Conservation (phyloP, 2,329 filamentous ascomycete species). For the Trichophyton schoenleinii region DNA sequence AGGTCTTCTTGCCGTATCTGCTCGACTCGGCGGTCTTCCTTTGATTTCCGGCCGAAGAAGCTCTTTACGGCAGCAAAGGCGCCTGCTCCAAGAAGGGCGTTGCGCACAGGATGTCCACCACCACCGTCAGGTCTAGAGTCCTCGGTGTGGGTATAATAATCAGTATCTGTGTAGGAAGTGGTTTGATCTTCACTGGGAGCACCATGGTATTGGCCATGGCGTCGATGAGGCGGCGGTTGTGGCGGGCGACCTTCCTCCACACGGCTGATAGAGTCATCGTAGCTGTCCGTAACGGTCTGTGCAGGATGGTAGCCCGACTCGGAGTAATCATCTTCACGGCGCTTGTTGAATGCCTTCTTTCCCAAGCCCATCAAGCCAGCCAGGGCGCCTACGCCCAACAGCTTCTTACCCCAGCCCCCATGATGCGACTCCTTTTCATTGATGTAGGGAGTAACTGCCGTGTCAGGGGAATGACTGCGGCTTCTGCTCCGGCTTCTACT, state of each 20-base stretch:
- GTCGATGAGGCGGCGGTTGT: slow-evolving; percentile 16
- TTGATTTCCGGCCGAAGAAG: slow-evolving; percentile 48
- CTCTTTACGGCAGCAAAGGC: slow-evolving; percentile 48
- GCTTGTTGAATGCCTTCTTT: slow-evolving; percentile 46
- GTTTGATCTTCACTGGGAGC: slow-evolving; percentile 24
- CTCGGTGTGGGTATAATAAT: slow-evolving; percentile 30
- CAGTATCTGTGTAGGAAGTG: slow-evolving; percentile 29
- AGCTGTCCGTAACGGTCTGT: slow-evolving; percentile 35
- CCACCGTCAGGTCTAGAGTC: slow-evolving; percentile 18
- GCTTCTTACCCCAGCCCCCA: slow-evolving; percentile 47
- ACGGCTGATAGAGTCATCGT: slow-evolving; percentile 30
- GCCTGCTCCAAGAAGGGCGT: slow-evolving; percentile 54
- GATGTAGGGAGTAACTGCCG: slow-evolving; percentile 39
- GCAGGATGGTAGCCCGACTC: slow-evolving; percentile 43
- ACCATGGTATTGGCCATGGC: slow-evolving; percentile 20
- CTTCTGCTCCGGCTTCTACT: not conserved
- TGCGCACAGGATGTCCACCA: slow-evolving; percentile 37
- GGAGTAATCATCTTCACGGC: slow-evolving; percentile 41
- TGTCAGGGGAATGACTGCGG: not conserved
- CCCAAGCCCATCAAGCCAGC: slow-evolving; percentile 52
- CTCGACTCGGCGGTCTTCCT: slow-evolving; percentile 28
- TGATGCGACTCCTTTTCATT: slow-evolving; percentile 55
- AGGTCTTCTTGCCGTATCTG: slow-evolving; percentile 36
- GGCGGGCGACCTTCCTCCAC: slow-evolving; percentile 44
- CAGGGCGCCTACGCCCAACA: slow-evolving; percentile 49